A percentile compares a stretch with the other conserved stretches of the same genome.
phyloP scores from a whole-genome alignment of 306 rosid genomes.

The Pueraria montana region DNA sequence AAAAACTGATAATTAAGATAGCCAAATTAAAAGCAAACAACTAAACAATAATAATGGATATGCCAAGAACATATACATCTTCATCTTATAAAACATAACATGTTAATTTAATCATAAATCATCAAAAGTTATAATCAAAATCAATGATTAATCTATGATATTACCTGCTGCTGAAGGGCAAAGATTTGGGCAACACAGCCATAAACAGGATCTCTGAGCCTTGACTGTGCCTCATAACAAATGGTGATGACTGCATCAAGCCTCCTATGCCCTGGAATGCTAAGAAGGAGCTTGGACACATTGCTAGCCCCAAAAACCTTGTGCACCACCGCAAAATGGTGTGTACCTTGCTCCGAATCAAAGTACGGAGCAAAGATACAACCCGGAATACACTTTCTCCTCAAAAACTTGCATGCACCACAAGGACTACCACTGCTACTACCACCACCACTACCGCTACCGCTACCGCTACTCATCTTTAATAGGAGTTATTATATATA shows the following conservation, averaged over 20 bases:
- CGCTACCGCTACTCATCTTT: constrained; percentile 55
- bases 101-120: neutral
- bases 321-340: constrained; percentile 90
- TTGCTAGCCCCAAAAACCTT: constrained; percentile 96
- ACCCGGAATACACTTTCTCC: constrained; percentile 81
- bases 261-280: constrained; percentile 74
- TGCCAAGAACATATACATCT: neutral
- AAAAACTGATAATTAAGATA: constrained; percentile 13
- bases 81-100: neutral
- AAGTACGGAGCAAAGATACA: constrained; percentile 94
- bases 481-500: neutral
- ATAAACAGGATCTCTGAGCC: constrained; percentile 86
- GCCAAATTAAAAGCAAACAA: constrained; percentile 16
- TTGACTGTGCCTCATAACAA: constrained; percentile 86
- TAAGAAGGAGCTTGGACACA: constrained; percentile 81
- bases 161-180: constrained; percentile 96
- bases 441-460: constrained; percentile 24
- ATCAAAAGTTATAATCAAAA: neutral
- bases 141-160: neutral
- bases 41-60: neutral
- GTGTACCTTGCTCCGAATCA: constrained; percentile 86
- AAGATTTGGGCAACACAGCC: constrained; percentile 93
- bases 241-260: constrained; percentile 85
- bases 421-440: constrained; percentile 63
- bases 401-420: constrained; percentile 89